These are phyloP conservation scores for Microdochium paspali DNA, from an alignment of 2,329 filamentous ascomycete genomes.

Conservation along the genomic window DNA sequence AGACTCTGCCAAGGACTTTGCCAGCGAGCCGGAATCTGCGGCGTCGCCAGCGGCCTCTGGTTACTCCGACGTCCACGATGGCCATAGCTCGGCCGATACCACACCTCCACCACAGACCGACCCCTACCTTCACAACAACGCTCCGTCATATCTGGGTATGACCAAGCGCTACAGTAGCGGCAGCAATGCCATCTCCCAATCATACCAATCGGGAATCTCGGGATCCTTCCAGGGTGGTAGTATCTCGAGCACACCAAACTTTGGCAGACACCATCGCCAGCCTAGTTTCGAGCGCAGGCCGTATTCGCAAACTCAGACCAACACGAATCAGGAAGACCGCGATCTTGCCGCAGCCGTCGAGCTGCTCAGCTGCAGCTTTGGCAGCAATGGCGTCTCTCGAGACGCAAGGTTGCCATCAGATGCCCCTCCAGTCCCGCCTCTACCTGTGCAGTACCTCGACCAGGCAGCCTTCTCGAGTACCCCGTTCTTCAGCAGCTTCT, in stretches of 20 bases:
- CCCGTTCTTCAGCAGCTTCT: constrained; percentile 55
- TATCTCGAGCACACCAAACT: constrained; percentile 37
- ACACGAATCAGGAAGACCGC: constrained; percentile 71
- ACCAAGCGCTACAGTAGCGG: constrained; percentile 50
- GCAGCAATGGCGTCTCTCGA: constrained; percentile 60
- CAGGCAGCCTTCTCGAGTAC: constrained; percentile 48
- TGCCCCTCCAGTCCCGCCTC: constrained; percentile 77
- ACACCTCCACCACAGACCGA: constrained; percentile 79
- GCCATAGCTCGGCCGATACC: constrained; percentile 79
- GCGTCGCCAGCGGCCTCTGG: constrained; percentile 69
- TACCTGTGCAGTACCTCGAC: constrained; percentile 72
- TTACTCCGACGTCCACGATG: constrained; percentile 69
- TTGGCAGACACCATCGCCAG: constrained; percentile 53
- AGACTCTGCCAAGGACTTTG: constrained; percentile 56
- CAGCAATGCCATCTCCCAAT: constrained; percentile 53
- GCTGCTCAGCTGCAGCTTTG: constrained; percentile 83
- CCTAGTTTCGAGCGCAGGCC: constrained; percentile 70
- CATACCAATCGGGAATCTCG: constrained; percentile 65
- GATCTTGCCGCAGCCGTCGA: constrained; percentile 87
- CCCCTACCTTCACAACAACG: constrained; percentile 43
- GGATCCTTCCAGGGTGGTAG: constrained; percentile 42
- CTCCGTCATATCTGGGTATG: constrained; percentile 33
- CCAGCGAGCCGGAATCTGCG: constrained; percentile 72
- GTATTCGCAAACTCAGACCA: constrained; percentile 67
- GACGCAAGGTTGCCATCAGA: constrained; percentile 57